Conservation (phyloP, 2,329 filamentous ascomycete genomes). For the Sporothrix brasiliensis region DNA sequence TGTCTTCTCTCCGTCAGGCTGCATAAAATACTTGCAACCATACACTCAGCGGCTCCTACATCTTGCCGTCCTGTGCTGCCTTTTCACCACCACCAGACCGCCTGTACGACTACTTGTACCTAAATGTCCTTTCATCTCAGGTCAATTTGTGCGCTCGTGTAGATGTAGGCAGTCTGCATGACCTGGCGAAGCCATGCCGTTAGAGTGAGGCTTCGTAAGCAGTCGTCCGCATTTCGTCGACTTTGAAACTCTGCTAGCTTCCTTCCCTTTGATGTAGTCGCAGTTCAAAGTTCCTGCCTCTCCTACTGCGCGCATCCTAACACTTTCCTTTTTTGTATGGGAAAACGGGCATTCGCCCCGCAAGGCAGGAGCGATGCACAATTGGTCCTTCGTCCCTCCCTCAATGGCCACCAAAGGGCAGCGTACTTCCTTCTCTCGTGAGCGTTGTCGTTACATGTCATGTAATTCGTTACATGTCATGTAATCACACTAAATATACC, state of each 20-base stretch:
- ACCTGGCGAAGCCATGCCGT: neutral
- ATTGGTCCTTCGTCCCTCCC: constrained; percentile 4
- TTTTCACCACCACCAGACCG: neutral
- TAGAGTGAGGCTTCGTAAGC: constrained; percentile 15
- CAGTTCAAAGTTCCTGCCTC: neutral
- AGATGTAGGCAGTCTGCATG: no score
- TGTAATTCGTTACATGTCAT: no score
- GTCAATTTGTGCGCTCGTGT: no score
- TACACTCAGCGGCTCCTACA: constrained; percentile 28
- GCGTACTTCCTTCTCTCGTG: neutral
- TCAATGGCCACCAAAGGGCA: neutral
- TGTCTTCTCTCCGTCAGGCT: neutral
- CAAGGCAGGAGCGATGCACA: constrained; percentile 4
- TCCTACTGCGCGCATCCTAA: neutral
- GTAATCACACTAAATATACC: neutral
- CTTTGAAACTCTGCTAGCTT: constrained; percentile 3
- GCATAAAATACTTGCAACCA: neutral
- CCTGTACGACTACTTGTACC: no score
- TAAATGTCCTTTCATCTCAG: no score
- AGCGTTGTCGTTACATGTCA: neutral
- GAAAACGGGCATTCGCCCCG: neutral
- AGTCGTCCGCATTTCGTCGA: neutral
- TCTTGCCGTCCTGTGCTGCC: constrained; percentile 22
- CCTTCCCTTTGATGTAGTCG: neutral
- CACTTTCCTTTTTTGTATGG: neutral